These are phyloP conservation scores for Punica granatum DNA, from an alignment of 345 rosid genomes.

Conservation along the genomic window DNA sequence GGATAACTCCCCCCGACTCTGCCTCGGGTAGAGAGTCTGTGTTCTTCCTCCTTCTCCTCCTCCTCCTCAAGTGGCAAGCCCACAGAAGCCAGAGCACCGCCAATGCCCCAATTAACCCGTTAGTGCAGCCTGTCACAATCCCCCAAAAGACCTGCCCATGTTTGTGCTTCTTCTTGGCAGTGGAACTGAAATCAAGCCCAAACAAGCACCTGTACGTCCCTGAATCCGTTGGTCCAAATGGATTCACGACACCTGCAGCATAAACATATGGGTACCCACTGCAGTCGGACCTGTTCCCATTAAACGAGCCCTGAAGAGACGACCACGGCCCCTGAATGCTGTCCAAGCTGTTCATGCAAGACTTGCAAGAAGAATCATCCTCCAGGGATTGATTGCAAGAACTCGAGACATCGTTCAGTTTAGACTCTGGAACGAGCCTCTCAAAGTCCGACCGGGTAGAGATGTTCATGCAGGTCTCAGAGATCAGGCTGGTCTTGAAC, in stretches of 20 bases:
- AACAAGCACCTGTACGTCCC: constrained; percentile 63
- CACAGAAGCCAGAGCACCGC: constrained; percentile 40
- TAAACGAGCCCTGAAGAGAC: constrained; percentile 30
- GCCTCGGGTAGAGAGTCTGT: constrained; percentile 14
- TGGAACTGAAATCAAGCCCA: constrained; percentile 22
- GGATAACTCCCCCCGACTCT: constrained; percentile 24
- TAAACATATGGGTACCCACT: constrained; percentile 49
- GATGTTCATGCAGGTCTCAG: constrained; percentile 63
- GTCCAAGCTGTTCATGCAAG: constrained; percentile 47
- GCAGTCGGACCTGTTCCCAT: constrained; percentile 61
- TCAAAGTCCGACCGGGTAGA: constrained; percentile 54
- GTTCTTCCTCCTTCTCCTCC: constrained; percentile 14
- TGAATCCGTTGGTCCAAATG: constrained; percentile 43
- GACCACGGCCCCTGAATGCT: constrained; percentile 27
- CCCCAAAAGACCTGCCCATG: constrained; percentile 23
- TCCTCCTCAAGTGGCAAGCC: constrained; percentile 20
- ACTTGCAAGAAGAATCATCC: constrained; percentile 48
- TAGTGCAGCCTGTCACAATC: constrained; percentile 15
- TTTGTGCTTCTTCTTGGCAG: constrained; percentile 12
- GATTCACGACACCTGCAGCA: constrained; percentile 47
- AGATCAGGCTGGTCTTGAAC: constrained; percentile 55
- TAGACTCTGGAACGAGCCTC: constrained; percentile 19
- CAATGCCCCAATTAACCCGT: constrained; percentile 18
- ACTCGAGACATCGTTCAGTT: constrained; percentile 18
- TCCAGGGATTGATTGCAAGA: constrained; percentile 53